These are phyloP conservation scores for Lagenidium giganteum DNA, from an alignment of 352 stramenopile genomes.

Conservation along the genomic window DNA sequence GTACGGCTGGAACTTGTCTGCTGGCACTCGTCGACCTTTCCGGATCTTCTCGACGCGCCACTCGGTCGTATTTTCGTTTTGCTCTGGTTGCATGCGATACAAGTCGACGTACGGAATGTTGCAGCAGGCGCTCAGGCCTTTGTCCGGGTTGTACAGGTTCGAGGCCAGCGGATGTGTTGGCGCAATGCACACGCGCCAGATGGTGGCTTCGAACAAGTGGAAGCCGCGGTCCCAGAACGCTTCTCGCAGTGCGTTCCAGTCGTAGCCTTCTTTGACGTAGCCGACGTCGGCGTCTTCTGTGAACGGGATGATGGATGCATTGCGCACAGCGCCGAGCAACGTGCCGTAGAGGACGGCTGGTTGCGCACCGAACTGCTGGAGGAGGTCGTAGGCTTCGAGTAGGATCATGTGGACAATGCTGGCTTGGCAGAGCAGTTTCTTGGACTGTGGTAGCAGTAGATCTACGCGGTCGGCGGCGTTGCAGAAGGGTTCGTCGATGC, in stretches of 20 bases:
- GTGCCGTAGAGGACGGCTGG: constrained; percentile 28
- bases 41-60: constrained; percentile 19
- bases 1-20: constrained; percentile 20
- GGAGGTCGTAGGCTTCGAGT: constrained; percentile 25
- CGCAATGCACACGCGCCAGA: constrained; percentile 41
- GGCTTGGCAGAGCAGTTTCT: constrained; percentile 15
- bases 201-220: constrained; percentile 31
- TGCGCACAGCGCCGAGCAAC: constrained; percentile 31
- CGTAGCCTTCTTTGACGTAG: constrained; percentile 11
- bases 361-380: constrained; percentile 5
- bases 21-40: constrained; percentile 12
- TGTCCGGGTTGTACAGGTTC: constrained; percentile 24
- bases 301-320: constrained; percentile 29
- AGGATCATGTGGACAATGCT: constrained; percentile 34
- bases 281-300: constrained; percentile 35
- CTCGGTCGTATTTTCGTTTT: background rate
- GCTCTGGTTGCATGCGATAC: constrained; percentile 27
- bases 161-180: constrained; percentile 32
- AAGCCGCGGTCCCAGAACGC: constrained; percentile 24
- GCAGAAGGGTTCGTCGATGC: constrained; percentile 22
- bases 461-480: constrained; percentile 18
- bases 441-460: constrained; percentile 7
- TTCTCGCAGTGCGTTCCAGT: too few species aligned
- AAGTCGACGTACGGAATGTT: constrained; percentile 33
- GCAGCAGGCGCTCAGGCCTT: constrained; percentile 20